A percentile compares a stretch with the other conserved stretches of the same genome.
phyloP scores from a whole-genome alignment of 768 basidiomycete species.

The Phylloporus rhodoxanthus region DNA sequence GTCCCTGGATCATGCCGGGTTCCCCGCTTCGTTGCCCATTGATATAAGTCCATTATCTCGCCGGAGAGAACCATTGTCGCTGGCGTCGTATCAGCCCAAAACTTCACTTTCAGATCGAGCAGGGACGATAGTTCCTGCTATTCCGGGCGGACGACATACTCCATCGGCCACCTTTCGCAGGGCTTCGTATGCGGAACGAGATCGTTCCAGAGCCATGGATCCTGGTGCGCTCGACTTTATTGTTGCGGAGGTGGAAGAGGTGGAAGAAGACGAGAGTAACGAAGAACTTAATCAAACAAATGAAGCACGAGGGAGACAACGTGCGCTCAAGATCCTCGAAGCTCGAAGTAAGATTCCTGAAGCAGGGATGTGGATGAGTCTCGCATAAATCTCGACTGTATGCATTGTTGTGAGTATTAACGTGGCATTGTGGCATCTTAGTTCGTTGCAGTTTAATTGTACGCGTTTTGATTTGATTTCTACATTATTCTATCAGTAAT shows the following conservation, averaged over 20 bases:
- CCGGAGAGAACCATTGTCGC: conserved; percentile 37
- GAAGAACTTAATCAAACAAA: conserved; percentile 20
- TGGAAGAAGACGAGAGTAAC: conserved; percentile 33
- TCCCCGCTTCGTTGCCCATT: conserved; percentile 60
- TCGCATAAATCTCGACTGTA: conserved; percentile 38
- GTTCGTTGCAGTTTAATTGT: conserved; percentile 6
- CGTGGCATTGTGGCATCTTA: conserved; percentile 5
- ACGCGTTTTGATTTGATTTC: conserved; percentile 8
- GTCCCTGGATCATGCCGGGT: conserved; percentile 27
- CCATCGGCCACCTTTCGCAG: conserved; percentile 51
- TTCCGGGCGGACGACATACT: conserved; percentile 14
- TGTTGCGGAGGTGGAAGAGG: conserved; percentile 46
- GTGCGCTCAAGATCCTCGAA: conserved; percentile 65
- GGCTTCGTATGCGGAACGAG: conserved; percentile 63
- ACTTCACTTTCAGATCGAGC: conserved; percentile 38
- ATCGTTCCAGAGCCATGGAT: conserved; percentile 57
- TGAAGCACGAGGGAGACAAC: conserved; percentile 46
- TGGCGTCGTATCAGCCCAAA: conserved; percentile 56
- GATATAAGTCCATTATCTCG: conserved; percentile 41
- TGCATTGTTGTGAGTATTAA: conserved; percentile 5
- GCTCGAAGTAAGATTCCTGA: conserved; percentile 62
- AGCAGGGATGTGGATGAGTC: conserved; percentile 77
- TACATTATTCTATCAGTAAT: conserved; percentile 32
- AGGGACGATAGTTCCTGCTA: conserved; percentile 27
- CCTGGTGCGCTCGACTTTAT: conserved; percentile 65